Evolutionary conservation across 179 eudicot species (phyloP), one percentile per base, ranked within the genome.

Genomic region (Amaranthus tricolor): DNA sequence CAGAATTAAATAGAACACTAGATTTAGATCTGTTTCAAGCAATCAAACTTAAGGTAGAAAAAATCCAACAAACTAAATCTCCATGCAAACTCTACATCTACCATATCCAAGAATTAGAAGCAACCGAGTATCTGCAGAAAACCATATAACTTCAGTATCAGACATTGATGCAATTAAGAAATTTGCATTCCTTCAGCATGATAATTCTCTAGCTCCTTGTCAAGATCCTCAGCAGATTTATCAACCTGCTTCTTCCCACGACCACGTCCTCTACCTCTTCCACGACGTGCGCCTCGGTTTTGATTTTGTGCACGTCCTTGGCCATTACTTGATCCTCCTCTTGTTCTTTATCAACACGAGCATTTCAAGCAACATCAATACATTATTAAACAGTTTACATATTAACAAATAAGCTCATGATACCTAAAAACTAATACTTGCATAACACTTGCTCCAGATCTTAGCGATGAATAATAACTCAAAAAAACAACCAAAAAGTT

Each of bases 171-270:
- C 48, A 44, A 51, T 72, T 81, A 81, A 0, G 81, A 90, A 49
- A 82, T 82, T 70, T 93, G 87, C 99, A 95, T 95, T 48, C 90
- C 90, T 66, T 86, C 90, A 49, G 97, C 84, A 73, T 95, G 99
- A 75, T 95, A 95, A 20, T 14, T 86, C 67, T 95, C 97, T 59
- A 95, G 77, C 65, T 95, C 99, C 83, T 92, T 93, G 82, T 95
- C 99, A 63, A 95, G 95, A 13, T 93, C 89, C 76, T 87, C 93
- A 6, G 95, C 95, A 6, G 96, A 90, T 79, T 88, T 88, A 48
- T 84, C 88, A 6, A 66, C 75, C 52, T 77, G 81, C 83, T 86
- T 88, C 66, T 81, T 78, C 44, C 88, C 90, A 16, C 81, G 84
- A 0, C 92, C 85, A 24, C 68, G 20, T 21, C 82, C 77, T 10